Conservation (phyloP, 768 basidiomycete species). For the Pisolithus tinctorius region DNA sequence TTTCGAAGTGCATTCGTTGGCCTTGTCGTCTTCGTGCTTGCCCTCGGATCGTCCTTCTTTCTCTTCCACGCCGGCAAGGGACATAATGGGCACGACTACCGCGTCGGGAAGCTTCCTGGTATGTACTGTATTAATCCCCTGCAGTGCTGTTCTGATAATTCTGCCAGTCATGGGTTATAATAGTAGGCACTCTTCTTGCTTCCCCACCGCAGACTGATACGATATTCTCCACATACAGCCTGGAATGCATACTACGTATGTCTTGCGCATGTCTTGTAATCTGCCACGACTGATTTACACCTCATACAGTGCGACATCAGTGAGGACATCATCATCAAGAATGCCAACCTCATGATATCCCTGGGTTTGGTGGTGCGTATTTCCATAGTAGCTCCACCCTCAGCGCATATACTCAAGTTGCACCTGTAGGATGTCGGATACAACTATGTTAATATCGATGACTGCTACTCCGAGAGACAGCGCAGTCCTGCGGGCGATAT, state of each 20-base stretch:
- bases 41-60: conserved; percentile 13
- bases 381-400: background rate
- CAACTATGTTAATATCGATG: conserved; percentile 53
- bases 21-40: conserved; percentile 13
- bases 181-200: conserved; percentile 32
- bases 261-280: background rate
- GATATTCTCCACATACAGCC: conserved; percentile 28
- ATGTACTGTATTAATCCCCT: conserved; percentile 1
- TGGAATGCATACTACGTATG: conserved; percentile 66
- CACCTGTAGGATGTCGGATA: conserved; percentile 49
- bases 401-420: background rate
- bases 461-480: conserved; percentile 57
- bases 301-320: conserved; percentile 50
- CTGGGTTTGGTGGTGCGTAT: conserved; percentile 42
- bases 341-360: conserved; percentile 42
- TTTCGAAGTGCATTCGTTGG: conserved; percentile 5
- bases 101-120: conserved; percentile 33
- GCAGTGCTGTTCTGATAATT: background rate
- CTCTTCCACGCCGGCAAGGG: conserved; percentile 4
- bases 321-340: conserved; percentile 44
- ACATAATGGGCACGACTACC: conserved; percentile 2
- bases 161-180: conserved; percentile 55
- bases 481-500: conserved; percentile 46
- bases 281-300: background rate
- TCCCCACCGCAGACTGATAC: conserved; percentile 1